phyloP scores from a whole-genome alignment of 2,329 filamentous ascomycete species.

The Zasmidium cellare region DNA sequence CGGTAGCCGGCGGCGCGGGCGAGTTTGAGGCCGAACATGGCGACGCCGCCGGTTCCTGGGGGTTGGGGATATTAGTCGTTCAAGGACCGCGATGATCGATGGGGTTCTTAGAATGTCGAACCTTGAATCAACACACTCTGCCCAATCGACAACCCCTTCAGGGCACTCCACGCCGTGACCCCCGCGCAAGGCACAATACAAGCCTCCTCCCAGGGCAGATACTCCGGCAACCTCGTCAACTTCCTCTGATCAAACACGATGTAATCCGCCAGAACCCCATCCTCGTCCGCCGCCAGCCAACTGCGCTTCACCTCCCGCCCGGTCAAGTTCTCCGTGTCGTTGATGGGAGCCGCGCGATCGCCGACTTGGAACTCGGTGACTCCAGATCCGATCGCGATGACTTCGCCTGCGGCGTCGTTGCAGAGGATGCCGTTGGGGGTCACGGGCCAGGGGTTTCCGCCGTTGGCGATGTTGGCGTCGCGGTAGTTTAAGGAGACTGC shows the following conservation, averaged over 20 bases:
- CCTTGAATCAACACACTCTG: conserved; percentile 49
- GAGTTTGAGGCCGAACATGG: conserved; percentile 33
- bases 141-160: conserved; percentile 41
- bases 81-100: not conserved
- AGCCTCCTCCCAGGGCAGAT: conserved; percentile 59
- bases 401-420: conserved; percentile 34
- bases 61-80: not conserved
- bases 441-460: conserved; percentile 34
- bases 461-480: conserved; percentile 41
- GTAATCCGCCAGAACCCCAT: conserved; percentile 59
- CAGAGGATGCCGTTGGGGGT: conserved; percentile 32
- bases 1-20: conserved; percentile 29
- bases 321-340: conserved; percentile 45
- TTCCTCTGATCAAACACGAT: conserved; percentile 53
- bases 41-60: conserved; percentile 45
- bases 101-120: conserved; percentile 13
- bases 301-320: conserved; percentile 39
- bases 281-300: conserved; percentile 57
- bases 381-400: conserved; percentile 25
- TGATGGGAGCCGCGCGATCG: conserved; percentile 28
- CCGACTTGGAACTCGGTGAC: conserved; percentile 21
- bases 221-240: conserved; percentile 55
- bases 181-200: conserved; percentile 60
- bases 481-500: conserved; percentile 55
- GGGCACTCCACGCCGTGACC: conserved; percentile 51